Evolutionary conservation across 2,329 filamentous ascomycete genomes (phyloP).

Genomic region (Aspergillus cejpii): DNA sequence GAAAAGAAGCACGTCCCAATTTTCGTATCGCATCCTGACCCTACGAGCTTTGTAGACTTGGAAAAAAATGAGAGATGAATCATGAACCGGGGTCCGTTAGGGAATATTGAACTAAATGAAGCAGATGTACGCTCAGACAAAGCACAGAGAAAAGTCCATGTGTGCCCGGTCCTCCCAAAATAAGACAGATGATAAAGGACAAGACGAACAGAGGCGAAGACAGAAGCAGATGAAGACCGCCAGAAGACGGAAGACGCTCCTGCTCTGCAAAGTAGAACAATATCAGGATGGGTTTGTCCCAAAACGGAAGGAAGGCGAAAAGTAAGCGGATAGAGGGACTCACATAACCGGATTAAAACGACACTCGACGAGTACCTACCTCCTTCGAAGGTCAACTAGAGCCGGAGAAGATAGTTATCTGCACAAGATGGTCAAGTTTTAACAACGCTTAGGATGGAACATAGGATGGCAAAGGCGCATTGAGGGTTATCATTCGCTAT

Average conservation of each 20-base stretch:
- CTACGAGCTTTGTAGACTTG: slow-evolving; percentile 14
- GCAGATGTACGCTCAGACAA: not conserved
- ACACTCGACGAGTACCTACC: not conserved
- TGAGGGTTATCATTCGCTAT: not conserved
- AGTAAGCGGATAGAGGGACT: not conserved
- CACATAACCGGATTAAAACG: no score
- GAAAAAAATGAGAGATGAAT: slow-evolving; percentile 28
- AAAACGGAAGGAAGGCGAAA: not conserved
- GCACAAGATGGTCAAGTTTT: not conserved
- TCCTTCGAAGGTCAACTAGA: no score
- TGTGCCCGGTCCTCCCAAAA: not conserved
- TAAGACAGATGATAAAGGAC: not conserved
- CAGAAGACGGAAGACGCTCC: not conserved
- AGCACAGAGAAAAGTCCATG: not conserved
- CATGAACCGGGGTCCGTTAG: slow-evolving; percentile 11
- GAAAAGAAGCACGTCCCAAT: slow-evolving; percentile 82
- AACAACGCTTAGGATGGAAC: not conserved
- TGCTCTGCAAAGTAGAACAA: not conserved
- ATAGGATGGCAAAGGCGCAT: not conserved
- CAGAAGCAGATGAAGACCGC: not conserved
- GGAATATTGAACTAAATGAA: slow-evolving; percentile 18
- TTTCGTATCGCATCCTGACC: slow-evolving; percentile 67
- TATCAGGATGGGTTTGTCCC: not conserved
- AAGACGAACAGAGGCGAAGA: not conserved
- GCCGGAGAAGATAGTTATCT: no score